Evolutionary conservation across 2,329 filamentous ascomycete genomes (phyloP), one percentile per base, ranked within the genome.

Genomic region (Paecilomyces niveus): DNA sequence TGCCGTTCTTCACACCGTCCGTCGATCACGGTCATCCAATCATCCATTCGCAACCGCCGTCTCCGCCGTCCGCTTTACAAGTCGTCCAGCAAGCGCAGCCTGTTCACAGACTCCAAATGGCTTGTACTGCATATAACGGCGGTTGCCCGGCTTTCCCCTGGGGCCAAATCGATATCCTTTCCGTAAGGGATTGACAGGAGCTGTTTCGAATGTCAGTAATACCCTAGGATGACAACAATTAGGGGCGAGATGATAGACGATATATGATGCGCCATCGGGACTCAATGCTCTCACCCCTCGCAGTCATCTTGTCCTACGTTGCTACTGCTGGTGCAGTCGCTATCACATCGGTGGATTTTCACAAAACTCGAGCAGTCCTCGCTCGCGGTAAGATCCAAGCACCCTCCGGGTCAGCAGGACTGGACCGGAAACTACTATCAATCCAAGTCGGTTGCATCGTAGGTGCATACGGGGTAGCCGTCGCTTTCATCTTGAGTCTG

Each of bases 401-500:
- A 8, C 71, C 85, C 52, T 85, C 85, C 49, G 79, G 80, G 57
- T 74, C 80, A 65, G 83, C 86, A 39, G 72, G 85, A 54, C 79
- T 85, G 66, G 81, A 92, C 70, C 77, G 78, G 62, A 75, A 81
- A 18, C 85, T 88, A 58, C 83, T 97, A 22, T 90, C 92, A 18
- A 87, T 85, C 59, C 88, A 97, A 74, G 87, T 97, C 65, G 88
- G 89, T 63, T 90, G 87, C 64, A 89, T 97, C 60, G 82, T 93
- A 59, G 91, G 87, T 61, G 87, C 89, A 59, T 97, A 97, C 84
- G 81, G 92, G 59, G 73, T 90, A 61, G 89, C 86, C 35, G 81
- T 95, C 69, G 80, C 91, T 67, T 74, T 94, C 67, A 85, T 94
- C 67, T 87, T 90, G 66, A 78, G 85, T 33, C 77, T 84, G 53